phyloP scores from a whole-genome alignment of 257 asterid species.

The Gentiana macrophylla region DNA sequence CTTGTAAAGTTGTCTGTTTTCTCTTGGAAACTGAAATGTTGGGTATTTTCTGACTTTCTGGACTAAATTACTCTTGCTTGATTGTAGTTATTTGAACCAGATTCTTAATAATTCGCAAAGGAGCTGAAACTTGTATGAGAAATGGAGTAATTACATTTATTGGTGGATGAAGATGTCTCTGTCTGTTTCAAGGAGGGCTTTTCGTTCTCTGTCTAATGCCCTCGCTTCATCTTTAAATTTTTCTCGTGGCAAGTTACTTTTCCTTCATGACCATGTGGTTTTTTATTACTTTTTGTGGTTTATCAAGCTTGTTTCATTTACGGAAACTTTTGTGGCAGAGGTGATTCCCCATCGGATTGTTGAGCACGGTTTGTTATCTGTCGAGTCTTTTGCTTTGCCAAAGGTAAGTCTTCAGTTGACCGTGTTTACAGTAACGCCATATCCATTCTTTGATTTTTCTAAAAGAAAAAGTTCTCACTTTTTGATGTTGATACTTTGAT shows the following conservation, averaged over 20 bases:
- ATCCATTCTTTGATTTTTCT: not conserved
- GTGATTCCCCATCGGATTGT: slow-evolving; percentile 7
- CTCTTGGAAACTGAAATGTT: no score
- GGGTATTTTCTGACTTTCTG: no score
- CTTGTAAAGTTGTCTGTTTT: no score
- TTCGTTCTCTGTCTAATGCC: slow-evolving; percentile 15
- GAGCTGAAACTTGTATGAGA: not conserved
- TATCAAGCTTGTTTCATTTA: not conserved
- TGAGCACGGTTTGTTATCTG: slow-evolving; percentile 12
- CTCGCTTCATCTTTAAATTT: slow-evolving; percentile 9
- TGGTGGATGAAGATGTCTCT: slow-evolving; percentile 14
- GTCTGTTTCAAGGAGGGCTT: slow-evolving; percentile 17
- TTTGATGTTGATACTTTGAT: not conserved
- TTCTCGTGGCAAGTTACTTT: slow-evolving; percentile 4
- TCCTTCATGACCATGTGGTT: not conserved
- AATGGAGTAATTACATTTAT: slow-evolving; percentile 2
- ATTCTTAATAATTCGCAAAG: no score
- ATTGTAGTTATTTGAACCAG: no score
- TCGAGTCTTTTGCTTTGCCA: slow-evolving; percentile 18
- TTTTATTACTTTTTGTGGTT: not conserved
- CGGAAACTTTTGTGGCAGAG: slow-evolving; percentile 6
- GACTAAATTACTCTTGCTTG: no score
- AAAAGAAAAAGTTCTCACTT: not conserved
- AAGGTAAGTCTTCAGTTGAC: slow-evolving; percentile 13
- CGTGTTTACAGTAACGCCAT: not conserved